Base-by-base conservation (phyloP, 2,329 filamentous ascomycete species). In the Xylariaceae sp. region DNA sequence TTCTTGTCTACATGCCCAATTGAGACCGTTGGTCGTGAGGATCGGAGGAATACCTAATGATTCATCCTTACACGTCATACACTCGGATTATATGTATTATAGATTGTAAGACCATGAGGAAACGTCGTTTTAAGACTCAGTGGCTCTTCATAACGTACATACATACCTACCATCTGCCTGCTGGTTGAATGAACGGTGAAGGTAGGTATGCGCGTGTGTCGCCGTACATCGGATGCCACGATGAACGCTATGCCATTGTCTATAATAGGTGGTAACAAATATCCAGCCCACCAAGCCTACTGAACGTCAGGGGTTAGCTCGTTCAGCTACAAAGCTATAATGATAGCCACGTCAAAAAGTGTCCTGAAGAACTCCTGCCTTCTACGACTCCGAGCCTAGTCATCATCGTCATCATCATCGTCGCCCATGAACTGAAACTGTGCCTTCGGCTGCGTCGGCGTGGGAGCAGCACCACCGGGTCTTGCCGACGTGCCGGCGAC, bases 351-450 rank as follows among this genome's bases (percentile, higher is more conserved):
- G 23, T 30, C 23, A 42, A 42, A 42, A 42, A 42, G 11, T 42
- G 5, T 42, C 37, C 23, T 5, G 23, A 30, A 4, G 23, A 30
- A 30, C 23, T 5, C 23, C 23, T 30, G 4, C 1, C 23, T 30
- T 5, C 23, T 30, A 30, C 23, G 23, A 30, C 23, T 30, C 23
- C 23, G 23, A 15, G 39, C 55, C 11, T 44, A 64, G 15, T 66
- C 62, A 10, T 70, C 67, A 44, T 80, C 77, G 37, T 82, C 79
- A 50, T 82, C 75, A 62, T 83, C 80, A 62, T 82, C 77, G 65
- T 80, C 69, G 56, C 76, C 80, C 56, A 80, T 77, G 58, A 83
- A 84, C 67, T 82, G 80, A 64, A 83, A 84, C 74, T 84, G 81
- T 70, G 79, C 80, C 71, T 76, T 78, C 2, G 59, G 54, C 42